phyloP scores from a whole-genome alignment of 2,329 filamentous ascomycete species.

The Phialophora verrucosa region DNA sequence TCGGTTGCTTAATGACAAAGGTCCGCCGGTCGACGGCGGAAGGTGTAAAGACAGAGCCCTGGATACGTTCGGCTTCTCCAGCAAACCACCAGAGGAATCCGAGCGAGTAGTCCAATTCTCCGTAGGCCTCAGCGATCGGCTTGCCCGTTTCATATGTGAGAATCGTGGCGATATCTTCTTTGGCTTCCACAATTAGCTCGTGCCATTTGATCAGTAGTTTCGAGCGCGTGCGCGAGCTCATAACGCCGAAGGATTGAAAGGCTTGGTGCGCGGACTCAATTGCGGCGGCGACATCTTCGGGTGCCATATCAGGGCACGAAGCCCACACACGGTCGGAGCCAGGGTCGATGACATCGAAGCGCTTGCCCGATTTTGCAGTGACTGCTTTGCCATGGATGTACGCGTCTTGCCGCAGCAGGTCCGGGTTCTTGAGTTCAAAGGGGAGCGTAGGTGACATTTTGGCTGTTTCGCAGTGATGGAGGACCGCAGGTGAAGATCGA shows the following conservation, averaged over 20 bases:
- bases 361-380: slow-evolving; percentile 2
- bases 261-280: slow-evolving; percentile 18
- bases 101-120: slow-evolving; percentile 74
- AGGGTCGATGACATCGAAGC: slow-evolving; percentile 23
- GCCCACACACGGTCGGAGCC: slow-evolving; percentile 30
- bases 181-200: slow-evolving; percentile 77
- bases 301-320: slow-evolving; percentile 28
- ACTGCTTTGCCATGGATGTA: slow-evolving; percentile 9
- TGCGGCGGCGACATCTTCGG: slow-evolving; percentile 27
- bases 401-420: slow-evolving; percentile 3
- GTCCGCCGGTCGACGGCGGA: slow-evolving; percentile 66
- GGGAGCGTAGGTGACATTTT: too few relatives aligned
- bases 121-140: slow-evolving; percentile 74
- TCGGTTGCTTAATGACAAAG: slow-evolving; percentile 74
- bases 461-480: too few relatives aligned
- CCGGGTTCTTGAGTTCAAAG: too few relatives aligned
- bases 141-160: slow-evolving; percentile 91
- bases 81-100: slow-evolving; percentile 82
- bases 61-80: slow-evolving; percentile 75
- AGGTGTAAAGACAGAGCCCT: slow-evolving; percentile 60
- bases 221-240: slow-evolving; percentile 75
- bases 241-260: slow-evolving; percentile 47
- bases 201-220: slow-evolving; percentile 80
- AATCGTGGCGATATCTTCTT: slow-evolving; percentile 73
- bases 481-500: too few relatives aligned